Conservation (phyloP, 2,329 filamentous ascomycete species). For the Endoconidiophora polonica region DNA sequence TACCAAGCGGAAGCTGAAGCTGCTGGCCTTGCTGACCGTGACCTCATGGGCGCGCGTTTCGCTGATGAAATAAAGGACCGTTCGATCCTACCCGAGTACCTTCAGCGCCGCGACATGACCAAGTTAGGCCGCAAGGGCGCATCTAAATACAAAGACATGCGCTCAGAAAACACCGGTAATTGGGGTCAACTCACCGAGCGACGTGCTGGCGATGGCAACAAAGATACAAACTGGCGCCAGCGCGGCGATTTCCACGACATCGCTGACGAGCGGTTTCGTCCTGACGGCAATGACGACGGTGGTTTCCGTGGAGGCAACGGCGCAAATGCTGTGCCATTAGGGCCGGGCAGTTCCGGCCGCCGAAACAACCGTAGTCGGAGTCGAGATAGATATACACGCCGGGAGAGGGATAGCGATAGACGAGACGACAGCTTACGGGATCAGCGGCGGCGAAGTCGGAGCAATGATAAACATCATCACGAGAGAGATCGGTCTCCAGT, state of each 20-base stretch:
- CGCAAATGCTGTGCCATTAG: constrained; percentile 55
- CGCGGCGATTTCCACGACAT: constrained; percentile 20
- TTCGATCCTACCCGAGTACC: constrained; percentile 71
- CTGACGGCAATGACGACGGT: constrained; percentile 47
- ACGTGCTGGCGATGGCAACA: constrained; percentile 25
- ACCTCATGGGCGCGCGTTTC: constrained; percentile 73
- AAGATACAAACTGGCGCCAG: constrained; percentile 15
- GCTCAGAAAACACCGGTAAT: constrained; percentile 73
- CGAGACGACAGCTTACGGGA: constrained; percentile 17
- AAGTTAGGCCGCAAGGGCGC: constrained; percentile 84
- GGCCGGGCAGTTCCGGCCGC: constrained; percentile 29
- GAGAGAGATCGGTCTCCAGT: constrained; percentile 13
- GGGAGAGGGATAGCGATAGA: constrained; percentile 13
- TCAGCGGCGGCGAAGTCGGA: constrained; percentile 11
- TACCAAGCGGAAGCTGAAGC: constrained; percentile 67
- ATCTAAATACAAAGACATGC: constrained; percentile 77
- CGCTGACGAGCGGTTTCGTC: constrained; percentile 50
- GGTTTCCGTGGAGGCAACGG: constrained; percentile 36
- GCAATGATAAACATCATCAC: constrained; percentile 20
- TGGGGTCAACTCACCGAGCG: constrained; percentile 51
- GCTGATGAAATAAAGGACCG: constrained; percentile 70
- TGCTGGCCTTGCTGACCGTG: constrained; percentile 59
- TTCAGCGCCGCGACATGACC: constrained; percentile 87
- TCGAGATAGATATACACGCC: constrained; percentile 15
- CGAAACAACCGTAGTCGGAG: constrained; percentile 15